Evolutionary conservation across 2,329 filamentous ascomycete species (phyloP).

Genomic region (Microsporum canis): DNA sequence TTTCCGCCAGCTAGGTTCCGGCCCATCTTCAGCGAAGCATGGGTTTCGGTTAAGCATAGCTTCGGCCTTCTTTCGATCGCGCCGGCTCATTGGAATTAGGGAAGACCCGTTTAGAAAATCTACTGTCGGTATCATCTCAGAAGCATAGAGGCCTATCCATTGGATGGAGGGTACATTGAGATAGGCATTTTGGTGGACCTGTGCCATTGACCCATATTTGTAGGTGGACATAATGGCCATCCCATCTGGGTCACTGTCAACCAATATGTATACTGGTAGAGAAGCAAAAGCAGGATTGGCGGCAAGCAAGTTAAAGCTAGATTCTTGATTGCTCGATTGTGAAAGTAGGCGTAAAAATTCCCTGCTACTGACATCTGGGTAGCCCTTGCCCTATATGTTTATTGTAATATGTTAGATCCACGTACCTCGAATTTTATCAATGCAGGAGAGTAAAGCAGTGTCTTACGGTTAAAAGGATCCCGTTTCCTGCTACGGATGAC

Average conservation of each 20-base stretch:
- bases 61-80: constrained; percentile 45
- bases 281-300: background rate
- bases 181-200: constrained; percentile 42
- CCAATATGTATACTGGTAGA: constrained; percentile 40
- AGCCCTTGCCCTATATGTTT: constrained; percentile 48
- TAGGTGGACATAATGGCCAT: constrained; percentile 52
- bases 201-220: constrained; percentile 48
- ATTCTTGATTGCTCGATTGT: constrained; percentile 18
- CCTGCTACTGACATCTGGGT: constrained; percentile 50
- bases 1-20: constrained; percentile 36
- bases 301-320: background rate
- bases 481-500: constrained; percentile 30
- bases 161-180: constrained; percentile 38
- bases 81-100: constrained; percentile 38
- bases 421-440: background rate
- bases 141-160: constrained; percentile 48
- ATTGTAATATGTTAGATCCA: background rate
- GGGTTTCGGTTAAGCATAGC: constrained; percentile 42
- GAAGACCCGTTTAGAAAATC: constrained; percentile 16
- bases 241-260: constrained; percentile 53
- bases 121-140: constrained; percentile 26
- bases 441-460: background rate
- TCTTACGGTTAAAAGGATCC: constrained; percentile 47
- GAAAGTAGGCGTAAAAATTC: constrained; percentile 41
- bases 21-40: constrained; percentile 34